Base-by-base conservation (phyloP, 73 alveolate genomes). In the Paramecium octaurelia region DNA sequence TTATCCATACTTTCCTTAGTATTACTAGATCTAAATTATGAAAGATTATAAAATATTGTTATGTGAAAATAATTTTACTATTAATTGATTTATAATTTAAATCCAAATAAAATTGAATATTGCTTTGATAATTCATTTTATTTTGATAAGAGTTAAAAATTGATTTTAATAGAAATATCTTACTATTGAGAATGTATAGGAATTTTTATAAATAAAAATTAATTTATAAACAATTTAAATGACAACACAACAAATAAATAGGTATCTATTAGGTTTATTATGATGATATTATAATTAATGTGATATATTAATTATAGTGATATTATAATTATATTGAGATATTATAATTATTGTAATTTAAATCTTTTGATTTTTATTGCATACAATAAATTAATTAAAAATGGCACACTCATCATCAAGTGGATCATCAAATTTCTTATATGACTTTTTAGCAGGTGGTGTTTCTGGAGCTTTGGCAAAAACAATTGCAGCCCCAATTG, bases 401-500 rank as follows among this genome's bases (percentile, higher is more conserved):
- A 54, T 54, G 69, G 69, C 69, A 54, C 69, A 54, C 31, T 54
- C 59, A 48, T 48, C 59, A 48, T 48, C 59, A 48, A 18, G 31
- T 18, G 69, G 69, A 54, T 54, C 34, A 54, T 54, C 69, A 54
- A 54, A 54, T 54, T 54, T 54, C 69, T 18, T 54, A 54, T 54
- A 18, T 54, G 69, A 54, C 69, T 54, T 54, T 54, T 54, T 54
- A 18, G 69, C 69, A 54, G 97, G 98, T 27, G 97, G 97, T 9
- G 7, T 96, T 23, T 64, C 97, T 4, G 95, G 96, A 50, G 93
- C 95, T 36, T 91, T 96, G 42, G 85, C 98, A 2, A 96, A 96
- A 48, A 96, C 98, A 9, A 69, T 85, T 58, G 93, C 87, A 11
- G 96, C 98, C 12, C 98, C 98, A 29, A 86, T 95, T 29, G 99